Base-by-base conservation (phyloP, 2,329 filamentous ascomycete species). In the Cadophora luteo-olivacea region DNA sequence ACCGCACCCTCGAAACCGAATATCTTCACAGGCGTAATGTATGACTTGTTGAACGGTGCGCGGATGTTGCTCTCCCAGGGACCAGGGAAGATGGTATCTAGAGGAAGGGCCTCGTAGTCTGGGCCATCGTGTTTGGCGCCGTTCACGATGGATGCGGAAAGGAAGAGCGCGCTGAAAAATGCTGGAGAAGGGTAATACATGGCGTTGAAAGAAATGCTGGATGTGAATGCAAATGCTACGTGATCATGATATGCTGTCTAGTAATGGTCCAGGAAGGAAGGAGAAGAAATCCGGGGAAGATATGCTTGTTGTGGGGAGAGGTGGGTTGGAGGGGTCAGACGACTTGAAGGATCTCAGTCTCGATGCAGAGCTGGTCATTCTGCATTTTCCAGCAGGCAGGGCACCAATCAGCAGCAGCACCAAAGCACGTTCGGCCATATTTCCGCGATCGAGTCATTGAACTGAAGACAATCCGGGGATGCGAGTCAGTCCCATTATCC, bases 51-150 rank as follows among this genome's bases (percentile, higher is more conserved):
- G 36, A 70, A 67, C 9, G 80, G 79, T 2, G 80, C 80, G 52
- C 78, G 77, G 61, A 81, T 80, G 62, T 79, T 79, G 11, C 68
- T 66, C 49, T 81, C 79, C 81, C 80, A 82, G 1, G 79, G 78
- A 4, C 80, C 81, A 33, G 78, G 79, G 51, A 80, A 82, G 6
- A 80, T 66, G 0, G 80, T 76, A 33, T 75, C 61, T 14, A 68
- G 67, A 1, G 79, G 79, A 16, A 80, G 74, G 36, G 67, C 63
- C 16, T 75, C 62, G 61, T 73, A 75, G 61, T 75, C 69, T 11
- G 70, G 65, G 14, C 71, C 70, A 22, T 71, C 54, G 65, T 66
- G 69, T 32, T 67, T 57, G 22, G 45, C 22, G 29, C 52, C 64
- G 48, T 61, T 32, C 19, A 33, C 51, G 29, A 41, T 57, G 16